A percentile compares a stretch with the other conserved stretches of the same genome.
phyloP scores from a whole-genome alignment of 768 basidiomycete species.

The Tylopilus subfusipes region DNA sequence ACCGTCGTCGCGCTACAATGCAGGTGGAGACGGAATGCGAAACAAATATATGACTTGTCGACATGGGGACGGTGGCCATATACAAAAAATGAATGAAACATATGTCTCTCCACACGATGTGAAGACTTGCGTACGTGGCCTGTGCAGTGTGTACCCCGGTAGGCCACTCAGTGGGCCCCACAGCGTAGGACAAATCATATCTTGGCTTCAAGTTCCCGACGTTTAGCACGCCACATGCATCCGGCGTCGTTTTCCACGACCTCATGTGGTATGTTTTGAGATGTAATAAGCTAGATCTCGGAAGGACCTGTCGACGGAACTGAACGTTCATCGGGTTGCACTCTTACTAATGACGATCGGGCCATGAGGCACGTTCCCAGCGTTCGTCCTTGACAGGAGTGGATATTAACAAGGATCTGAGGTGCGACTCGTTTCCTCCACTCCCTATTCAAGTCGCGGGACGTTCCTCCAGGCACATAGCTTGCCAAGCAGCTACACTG shows the following conservation, averaged over 20 bases:
- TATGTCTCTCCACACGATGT: neutral
- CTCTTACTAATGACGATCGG: neutral
- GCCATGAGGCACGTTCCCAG: constrained; percentile 10
- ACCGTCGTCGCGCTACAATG: constrained; percentile 1
- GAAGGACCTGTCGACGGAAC: constrained; percentile 5
- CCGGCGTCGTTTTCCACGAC: constrained; percentile 8
- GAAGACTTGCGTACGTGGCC: neutral
- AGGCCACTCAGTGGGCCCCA: constrained; percentile 1
- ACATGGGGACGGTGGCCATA: constrained; percentile 19
- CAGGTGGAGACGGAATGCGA: constrained; percentile 17
- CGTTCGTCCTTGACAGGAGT: neutral
- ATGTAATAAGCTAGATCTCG: neutral
- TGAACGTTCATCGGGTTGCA: constrained; percentile 6
- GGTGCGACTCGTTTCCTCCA: neutral
- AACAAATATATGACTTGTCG: constrained; percentile 2
- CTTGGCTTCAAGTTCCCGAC: neutral
- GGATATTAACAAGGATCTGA: neutral
- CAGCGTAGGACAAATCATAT: neutral
- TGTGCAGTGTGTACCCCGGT: neutral
- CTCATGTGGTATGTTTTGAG: neutral
- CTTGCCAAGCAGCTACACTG: constrained; percentile 11
- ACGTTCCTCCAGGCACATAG: constrained; percentile 16
- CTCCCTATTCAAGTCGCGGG: neutral
- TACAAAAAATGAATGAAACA: constrained; percentile 5
- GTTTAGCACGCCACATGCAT: neutral